These are phyloP conservation scores for Pyricularia grisea DNA, from an alignment of 2,329 filamentous ascomycete species.

Conservation along the genomic window DNA sequence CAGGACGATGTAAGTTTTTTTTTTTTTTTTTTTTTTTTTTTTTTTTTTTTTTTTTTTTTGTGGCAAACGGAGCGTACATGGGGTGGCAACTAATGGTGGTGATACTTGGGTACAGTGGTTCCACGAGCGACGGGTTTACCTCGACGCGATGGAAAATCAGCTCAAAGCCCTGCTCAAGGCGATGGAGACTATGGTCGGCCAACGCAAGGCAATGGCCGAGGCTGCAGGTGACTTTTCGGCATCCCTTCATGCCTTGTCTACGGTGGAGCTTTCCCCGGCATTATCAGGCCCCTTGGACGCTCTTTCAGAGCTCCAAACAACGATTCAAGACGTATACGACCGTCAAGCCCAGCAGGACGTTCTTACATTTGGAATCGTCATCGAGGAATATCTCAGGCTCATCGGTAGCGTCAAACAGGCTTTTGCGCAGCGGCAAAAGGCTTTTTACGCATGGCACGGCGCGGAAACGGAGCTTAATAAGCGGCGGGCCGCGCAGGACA, in stretches of 20 bases:
- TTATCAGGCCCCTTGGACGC: slow-evolving; percentile 85
- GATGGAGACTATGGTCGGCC: slow-evolving; percentile 84
- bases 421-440: slow-evolving; percentile 87
- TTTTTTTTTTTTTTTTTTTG: slow-evolving; percentile 17
- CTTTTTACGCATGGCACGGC: slow-evolving; percentile 87
- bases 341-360: slow-evolving; percentile 96
- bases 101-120: slow-evolving; percentile 62
- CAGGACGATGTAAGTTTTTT: slow-evolving; percentile 73
- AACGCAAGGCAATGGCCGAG: slow-evolving; percentile 89
- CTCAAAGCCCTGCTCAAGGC: slow-evolving; percentile 85
- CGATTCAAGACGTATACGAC: slow-evolving; percentile 90
- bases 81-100: slow-evolving; percentile 5
- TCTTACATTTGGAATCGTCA: slow-evolving; percentile 90
- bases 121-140: slow-evolving; percentile 88
- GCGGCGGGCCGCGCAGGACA: slow-evolving; percentile 81
- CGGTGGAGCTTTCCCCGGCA: slow-evolving; percentile 82
- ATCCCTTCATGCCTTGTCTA: slow-evolving; percentile 84
- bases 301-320: slow-evolving; percentile 85
- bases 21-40: slow-evolving; percentile 9
- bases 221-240: slow-evolving; percentile 88
- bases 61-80: neutral
- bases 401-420: slow-evolving; percentile 93
- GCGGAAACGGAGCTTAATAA: slow-evolving; percentile 89
- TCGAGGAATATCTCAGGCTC: slow-evolving; percentile 94
- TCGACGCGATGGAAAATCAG: slow-evolving; percentile 88